A percentile compares a stretch with the other conserved stretches of the same genome.
Evolutionary conservation across 2,329 filamentous ascomycete species (phyloP).

Genomic region (Paracoccidioides brasiliensis): DNA sequence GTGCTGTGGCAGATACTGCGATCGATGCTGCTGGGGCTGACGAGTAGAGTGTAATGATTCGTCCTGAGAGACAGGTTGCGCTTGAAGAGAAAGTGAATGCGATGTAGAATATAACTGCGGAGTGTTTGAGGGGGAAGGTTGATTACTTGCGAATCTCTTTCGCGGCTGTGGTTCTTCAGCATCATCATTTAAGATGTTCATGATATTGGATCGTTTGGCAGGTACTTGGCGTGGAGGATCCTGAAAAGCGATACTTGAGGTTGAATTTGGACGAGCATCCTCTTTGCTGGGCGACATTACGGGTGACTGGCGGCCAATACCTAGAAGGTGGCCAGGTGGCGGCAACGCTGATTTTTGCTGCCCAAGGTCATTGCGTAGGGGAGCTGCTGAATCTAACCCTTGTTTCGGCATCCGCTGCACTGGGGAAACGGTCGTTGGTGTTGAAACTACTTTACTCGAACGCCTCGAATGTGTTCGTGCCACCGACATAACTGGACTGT

Average conservation of each 20-base stretch:
- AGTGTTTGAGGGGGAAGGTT: conserved; percentile 14
- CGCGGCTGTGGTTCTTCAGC: conserved; percentile 32
- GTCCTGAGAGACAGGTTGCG: conserved; percentile 16
- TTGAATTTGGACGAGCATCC: conserved; percentile 20
- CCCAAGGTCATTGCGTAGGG: conserved; percentile 1
- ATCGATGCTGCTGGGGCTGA: conserved; percentile 7
- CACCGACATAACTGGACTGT: conserved; percentile 1
- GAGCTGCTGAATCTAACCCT: conserved; percentile 3
- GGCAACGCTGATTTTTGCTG: conserved; percentile 4
- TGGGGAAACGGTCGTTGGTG: conserved; percentile 8
- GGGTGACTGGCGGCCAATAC: conserved; percentile 3
- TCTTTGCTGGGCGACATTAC: conserved; percentile 26
- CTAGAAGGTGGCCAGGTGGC: neutral
- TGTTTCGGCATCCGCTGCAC: conserved; percentile 7
- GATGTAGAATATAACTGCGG: conserved; percentile 18
- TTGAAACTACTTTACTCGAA: conserved; percentile 7
- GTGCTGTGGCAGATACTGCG: conserved; percentile 11
- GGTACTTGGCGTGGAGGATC: conserved; percentile 31
- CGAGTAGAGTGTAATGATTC: conserved; percentile 11
- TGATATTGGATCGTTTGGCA: conserved; percentile 38
- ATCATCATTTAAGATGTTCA: conserved; percentile 37
- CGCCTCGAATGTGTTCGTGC: conserved; percentile 10
- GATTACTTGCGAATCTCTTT: conserved; percentile 33
- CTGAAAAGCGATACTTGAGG: conserved; percentile 16
- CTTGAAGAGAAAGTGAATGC: conserved; percentile 15